Evolutionary conservation across 192 early-diverging fungal genomes (phyloP).

Genomic region (Entrophospora sp.): DNA sequence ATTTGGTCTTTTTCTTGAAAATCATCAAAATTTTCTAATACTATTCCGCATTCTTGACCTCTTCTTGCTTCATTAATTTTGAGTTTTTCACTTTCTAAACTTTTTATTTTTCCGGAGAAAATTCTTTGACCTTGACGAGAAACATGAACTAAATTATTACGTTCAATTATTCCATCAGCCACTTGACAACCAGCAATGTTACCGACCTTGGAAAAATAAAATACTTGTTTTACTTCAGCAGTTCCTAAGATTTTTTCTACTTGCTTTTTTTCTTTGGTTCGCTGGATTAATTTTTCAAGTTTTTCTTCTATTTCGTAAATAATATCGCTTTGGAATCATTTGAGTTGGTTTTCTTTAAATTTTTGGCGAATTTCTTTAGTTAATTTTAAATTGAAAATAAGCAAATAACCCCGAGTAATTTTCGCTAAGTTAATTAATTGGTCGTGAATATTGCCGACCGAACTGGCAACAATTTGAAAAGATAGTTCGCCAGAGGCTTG

Average conservation of each 20-base stretch:
- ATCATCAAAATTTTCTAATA: neutral
- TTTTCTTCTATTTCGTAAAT: neutral
- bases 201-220: neutral
- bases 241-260: neutral
- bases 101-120: neutral
- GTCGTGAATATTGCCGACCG: too few species aligned
- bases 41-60: neutral
- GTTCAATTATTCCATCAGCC: neutral
- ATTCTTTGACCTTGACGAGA: neutral
- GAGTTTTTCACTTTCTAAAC: neutral
- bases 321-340: too few species aligned
- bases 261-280: neutral
- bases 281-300: neutral
- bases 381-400: too few species aligned
- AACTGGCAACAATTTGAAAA: too few species aligned
- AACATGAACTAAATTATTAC: neutral
- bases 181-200: neutral
- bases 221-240: neutral
- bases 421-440: too few species aligned
- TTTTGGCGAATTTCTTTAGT: too few species aligned
- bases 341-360: too few species aligned
- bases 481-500: too few species aligned
- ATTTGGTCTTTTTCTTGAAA: neutral
- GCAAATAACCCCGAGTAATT: too few species aligned
- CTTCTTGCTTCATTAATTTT: neutral